phyloP scores from a whole-genome alignment of 2,329 filamentous ascomycete species.

The Ascosphaera aggregata region DNA sequence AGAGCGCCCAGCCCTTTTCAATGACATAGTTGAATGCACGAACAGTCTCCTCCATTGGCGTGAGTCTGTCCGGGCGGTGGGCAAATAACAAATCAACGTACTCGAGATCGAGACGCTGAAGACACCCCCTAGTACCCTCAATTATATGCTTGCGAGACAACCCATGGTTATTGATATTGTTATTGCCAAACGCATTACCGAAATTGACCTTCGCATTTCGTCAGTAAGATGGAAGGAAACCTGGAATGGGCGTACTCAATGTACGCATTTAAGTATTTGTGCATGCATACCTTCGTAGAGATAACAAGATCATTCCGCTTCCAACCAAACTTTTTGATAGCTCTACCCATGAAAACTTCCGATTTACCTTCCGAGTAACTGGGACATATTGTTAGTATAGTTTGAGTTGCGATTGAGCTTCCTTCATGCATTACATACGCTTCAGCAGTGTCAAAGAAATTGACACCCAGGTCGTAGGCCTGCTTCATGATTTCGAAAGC shows the following conservation, averaged over 20 bases:
- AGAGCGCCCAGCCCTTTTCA: constrained; percentile 42
- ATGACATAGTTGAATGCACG: constrained; percentile 51
- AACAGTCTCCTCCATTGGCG: constrained; percentile 49
- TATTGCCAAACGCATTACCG: constrained; percentile 35
- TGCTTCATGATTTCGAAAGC: constrained; percentile 21
- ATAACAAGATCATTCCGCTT: constrained; percentile 28
- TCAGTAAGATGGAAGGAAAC: too few relatives aligned
- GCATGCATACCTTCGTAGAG: constrained; percentile 14
- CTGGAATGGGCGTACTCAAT: too few relatives aligned
- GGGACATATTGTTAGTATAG: background rate
- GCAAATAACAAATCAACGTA: constrained; percentile 52
- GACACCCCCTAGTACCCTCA: constrained; percentile 36
- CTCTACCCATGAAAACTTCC: constrained; percentile 30
- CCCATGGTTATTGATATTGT: constrained; percentile 41
- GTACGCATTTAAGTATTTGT: too few relatives aligned
- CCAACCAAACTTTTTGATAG: constrained; percentile 33
- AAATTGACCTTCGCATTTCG: constrained; percentile 43
- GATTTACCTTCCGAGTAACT: constrained; percentile 28
- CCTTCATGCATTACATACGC: constrained; percentile 7
- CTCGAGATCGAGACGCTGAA: constrained; percentile 37
- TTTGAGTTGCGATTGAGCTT: too few relatives aligned
- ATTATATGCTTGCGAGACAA: constrained; percentile 49
- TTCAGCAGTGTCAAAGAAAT: constrained; percentile 35
- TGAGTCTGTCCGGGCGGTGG: constrained; percentile 43
- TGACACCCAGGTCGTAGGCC: constrained; percentile 33